These are phyloP conservation scores for Lentinula sp. DNA, from an alignment of 768 basidiomycete genomes.

Conservation along the genomic window DNA sequence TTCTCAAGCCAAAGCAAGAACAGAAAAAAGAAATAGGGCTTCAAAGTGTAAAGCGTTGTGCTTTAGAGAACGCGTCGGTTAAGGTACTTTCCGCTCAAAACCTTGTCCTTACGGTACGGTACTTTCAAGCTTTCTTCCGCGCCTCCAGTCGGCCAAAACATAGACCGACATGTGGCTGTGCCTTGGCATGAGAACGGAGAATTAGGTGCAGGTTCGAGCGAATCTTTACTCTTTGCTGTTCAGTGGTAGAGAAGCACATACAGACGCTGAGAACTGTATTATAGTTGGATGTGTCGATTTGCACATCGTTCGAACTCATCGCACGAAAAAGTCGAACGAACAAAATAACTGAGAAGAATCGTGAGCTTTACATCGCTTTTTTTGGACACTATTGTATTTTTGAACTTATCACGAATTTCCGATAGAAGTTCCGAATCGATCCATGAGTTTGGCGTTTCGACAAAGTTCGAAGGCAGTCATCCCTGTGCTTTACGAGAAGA, in stretches of 20 bases:
- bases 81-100: not conserved
- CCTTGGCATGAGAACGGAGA: not conserved
- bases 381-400: not conserved
- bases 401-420: conserved; percentile 1
- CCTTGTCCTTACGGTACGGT: not conserved
- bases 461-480: not conserved
- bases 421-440: conserved; percentile 2
- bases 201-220: not conserved
- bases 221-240: not conserved
- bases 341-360: not conserved
- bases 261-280: not conserved
- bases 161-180: not conserved
- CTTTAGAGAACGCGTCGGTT: not conserved
- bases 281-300: not conserved
- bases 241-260: not conserved
- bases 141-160: not conserved
- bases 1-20: not conserved
- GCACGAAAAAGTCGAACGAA: not conserved
- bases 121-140: not conserved
- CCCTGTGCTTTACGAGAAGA: conserved; percentile 4
- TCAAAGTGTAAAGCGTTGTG: not conserved
- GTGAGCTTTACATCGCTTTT: not conserved
- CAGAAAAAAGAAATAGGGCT: not conserved
- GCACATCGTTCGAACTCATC: not conserved
- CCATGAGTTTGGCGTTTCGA: not conserved